A percentile compares a stretch with the other conserved stretches of the same genome.
Conservation (phyloP, 2,329 filamentous ascomycete species). For the Aureobasidium sp. region DNA sequence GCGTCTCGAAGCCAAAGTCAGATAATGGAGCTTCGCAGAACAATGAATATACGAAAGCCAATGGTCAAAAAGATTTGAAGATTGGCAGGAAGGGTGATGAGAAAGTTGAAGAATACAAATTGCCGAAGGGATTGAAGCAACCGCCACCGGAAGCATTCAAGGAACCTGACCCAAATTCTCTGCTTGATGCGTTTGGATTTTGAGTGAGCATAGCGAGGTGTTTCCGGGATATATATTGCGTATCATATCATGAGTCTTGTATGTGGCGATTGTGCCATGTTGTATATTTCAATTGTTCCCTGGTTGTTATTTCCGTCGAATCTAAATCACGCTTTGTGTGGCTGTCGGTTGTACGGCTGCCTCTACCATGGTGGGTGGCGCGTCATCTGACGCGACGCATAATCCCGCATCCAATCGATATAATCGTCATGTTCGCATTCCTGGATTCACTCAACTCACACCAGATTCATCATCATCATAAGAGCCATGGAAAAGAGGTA, state of each 20-base stretch:
- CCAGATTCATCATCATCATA: neutral
- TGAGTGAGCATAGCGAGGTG: slow-evolving; percentile 34
- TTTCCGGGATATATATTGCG: neutral
- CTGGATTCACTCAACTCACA: neutral
- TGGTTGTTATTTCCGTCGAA: neutral
- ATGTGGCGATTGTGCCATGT: neutral
- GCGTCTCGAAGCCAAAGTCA: neutral
- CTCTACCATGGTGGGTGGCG: neutral
- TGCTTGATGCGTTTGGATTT: slow-evolving; percentile 92
- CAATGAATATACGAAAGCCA: no score
- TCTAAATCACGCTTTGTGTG: neutral
- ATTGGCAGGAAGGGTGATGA: slow-evolving; percentile 32
- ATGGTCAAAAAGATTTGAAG: slow-evolving; percentile 24
- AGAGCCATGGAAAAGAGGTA: neutral
- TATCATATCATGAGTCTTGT: neutral
- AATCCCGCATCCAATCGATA: neutral
- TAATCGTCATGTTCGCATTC: neutral
- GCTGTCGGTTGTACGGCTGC: neutral
- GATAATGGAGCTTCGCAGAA: neutral
- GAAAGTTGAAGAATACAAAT: slow-evolving; percentile 24
- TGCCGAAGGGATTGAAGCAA: slow-evolving; percentile 36
- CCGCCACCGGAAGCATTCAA: slow-evolving; percentile 71
- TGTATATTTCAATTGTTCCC: neutral
- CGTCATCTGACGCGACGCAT: slow-evolving; percentile 2
- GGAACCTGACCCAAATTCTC: slow-evolving; percentile 81